Evolutionary conservation across 2,329 filamentous ascomycete species (phyloP).

Genomic region (Hymenoscyphus repandus): DNA sequence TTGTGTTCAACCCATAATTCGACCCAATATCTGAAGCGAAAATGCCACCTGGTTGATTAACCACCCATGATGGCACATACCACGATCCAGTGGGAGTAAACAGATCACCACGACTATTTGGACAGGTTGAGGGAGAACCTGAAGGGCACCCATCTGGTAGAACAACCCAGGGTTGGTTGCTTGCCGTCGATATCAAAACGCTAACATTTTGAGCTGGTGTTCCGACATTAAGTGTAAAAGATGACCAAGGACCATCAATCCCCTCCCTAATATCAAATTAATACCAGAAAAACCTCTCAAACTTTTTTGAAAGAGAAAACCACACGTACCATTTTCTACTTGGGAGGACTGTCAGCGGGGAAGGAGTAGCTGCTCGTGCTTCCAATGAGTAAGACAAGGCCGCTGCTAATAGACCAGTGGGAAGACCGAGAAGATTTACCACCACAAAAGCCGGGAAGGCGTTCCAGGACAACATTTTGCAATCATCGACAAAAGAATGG

Average conservation of each 20-base stretch:
- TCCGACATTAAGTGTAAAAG: slow-evolving; percentile 35
- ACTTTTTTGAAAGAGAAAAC: background rate
- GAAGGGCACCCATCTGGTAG: slow-evolving; percentile 18
- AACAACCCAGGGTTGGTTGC: slow-evolving; percentile 23
- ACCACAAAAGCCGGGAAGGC: slow-evolving; percentile 10
- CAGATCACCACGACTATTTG: slow-evolving; percentile 32
- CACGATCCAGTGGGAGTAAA: slow-evolving; percentile 34
- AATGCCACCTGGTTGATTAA: slow-evolving; percentile 14
- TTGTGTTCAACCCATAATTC: slow-evolving; percentile 12
- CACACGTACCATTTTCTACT: slow-evolving; percentile 16
- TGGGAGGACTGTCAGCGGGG: slow-evolving; percentile 18
- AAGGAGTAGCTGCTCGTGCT: slow-evolving; percentile 3
- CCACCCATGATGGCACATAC: slow-evolving; percentile 15
- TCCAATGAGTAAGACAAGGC: slow-evolving; percentile 9
- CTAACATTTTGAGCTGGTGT: slow-evolving; percentile 34
- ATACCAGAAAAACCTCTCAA: background rate
- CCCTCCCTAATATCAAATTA: slow-evolving; percentile 14
- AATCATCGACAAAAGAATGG: slow-evolving; percentile 4
- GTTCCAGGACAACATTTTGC: slow-evolving; percentile 15
- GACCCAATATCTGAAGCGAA: slow-evolving; percentile 19
- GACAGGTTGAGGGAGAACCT: slow-evolving; percentile 28
- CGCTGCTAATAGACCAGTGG: slow-evolving; percentile 7
- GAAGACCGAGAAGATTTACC: slow-evolving; percentile 8
- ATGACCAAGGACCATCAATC: slow-evolving; percentile 37
- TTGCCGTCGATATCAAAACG: slow-evolving; percentile 36